Percentiles rank a stretch among this genome's conserved stretches.
Conservation (phyloP, 148 eudicot species). For the Mesembryanthemum crystallinum region DNA sequence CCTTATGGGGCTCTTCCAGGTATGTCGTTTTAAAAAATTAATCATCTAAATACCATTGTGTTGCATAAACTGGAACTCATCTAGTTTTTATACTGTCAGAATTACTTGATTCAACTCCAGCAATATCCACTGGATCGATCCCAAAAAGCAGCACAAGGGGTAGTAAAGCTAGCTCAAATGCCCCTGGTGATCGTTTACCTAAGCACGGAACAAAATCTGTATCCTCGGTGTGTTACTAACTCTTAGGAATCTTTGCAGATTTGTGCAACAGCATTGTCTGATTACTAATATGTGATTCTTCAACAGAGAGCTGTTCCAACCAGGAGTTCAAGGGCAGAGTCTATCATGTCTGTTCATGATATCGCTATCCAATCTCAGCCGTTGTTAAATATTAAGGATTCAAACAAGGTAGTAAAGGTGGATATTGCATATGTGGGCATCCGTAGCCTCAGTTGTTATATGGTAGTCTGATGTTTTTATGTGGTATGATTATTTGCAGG, state of each 20-base stretch:
- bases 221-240: conserved; percentile 53
- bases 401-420: conserved; percentile 64
- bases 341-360: conserved; percentile 80
- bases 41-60: not conserved
- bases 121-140: conserved; percentile 39
- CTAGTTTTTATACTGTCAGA: conserved; percentile 39
- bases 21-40: conserved; percentile 17
- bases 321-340: conserved; percentile 71
- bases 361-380: conserved; percentile 83
- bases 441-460: not conserved
- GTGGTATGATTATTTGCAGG: conserved; percentile 47
- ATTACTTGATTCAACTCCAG: conserved; percentile 46
- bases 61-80: not conserved
- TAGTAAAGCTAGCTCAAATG: conserved; percentile 53
- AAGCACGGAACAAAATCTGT: conserved; percentile 65
- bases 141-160: conserved; percentile 50
- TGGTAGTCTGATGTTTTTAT: conserved; percentile 1
- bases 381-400: conserved; percentile 73
- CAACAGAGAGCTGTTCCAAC: conserved; percentile 55
- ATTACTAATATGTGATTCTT: conserved; percentile 12
- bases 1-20: conserved; percentile 67
- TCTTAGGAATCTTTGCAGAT: not conserved
- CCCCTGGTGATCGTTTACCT: conserved; percentile 54
- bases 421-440: not conserved
- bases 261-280: not conserved